Evolutionary conservation across 225 moss, liverwort and hornwort species (phyloP), one percentile per base, ranked within the genome.

Genomic region (Marchantia polymorpha): DNA sequence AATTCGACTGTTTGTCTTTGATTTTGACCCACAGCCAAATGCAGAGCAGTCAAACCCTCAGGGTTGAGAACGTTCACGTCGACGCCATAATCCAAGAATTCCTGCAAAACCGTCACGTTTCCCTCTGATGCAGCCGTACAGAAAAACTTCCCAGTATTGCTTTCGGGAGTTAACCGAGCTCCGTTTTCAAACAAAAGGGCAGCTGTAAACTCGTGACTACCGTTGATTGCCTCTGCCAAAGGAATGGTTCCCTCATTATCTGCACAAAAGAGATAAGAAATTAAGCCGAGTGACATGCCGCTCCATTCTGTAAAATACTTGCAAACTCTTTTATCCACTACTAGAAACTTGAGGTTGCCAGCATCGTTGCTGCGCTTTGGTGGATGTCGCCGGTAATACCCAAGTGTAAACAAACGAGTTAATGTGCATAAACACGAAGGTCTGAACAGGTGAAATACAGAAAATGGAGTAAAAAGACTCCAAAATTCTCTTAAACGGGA

Each of bases 161-260:
- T 85, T 20, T 91, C 90, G 49, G 91, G 86, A 12, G 83, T 77
- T 54, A 92, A 22, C 22, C 83, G 86, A 70, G 88, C 96, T 55
- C 91, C 96, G 66, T 94, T 86, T 58, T 91, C 90, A 88, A 85
- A 85, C 6, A 96, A 74, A 10, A 91, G 14, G 52, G 85, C 87
- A 49, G 92, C 94, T 25, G 88, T 89, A 10, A 88, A 82, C 10
- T 78, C 84, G 71, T 91, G 84, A 7, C 88, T 87, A 4, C 88
- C 89, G 7, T 86, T 69, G 12, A 96, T 83, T 52, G 91, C 94
- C 78, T 92, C 94, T 8, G 84, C 83, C 27, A 96, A 82, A 13
- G 96, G 89, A 19, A 94, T 80, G 85, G 86, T 92, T n/a, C 94
- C 91, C 29, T 90, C 88, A 76, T 85, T 79, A 89, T 96, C 96